Evolutionary conservation across 2,329 filamentous ascomycete species (phyloP), one percentile per base, ranked within the genome.

Genomic region (Orbilia oligospora): DNA sequence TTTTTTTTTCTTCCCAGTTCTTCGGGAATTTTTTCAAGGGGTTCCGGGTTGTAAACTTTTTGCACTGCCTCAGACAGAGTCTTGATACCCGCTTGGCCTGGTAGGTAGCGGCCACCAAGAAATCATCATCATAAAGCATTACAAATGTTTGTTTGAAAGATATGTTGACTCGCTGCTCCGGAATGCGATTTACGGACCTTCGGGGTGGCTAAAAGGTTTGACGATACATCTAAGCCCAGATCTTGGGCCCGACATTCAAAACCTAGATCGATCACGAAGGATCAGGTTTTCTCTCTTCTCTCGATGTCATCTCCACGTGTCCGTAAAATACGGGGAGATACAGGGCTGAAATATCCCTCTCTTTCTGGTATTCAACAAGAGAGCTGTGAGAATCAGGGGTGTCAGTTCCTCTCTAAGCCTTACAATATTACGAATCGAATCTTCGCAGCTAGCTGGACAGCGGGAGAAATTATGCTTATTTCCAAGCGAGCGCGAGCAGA

Each of bases 1-100:
- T 30, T 6, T 30, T 30, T 30, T 6, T 56, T 44, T n/a, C 12
- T 46, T 58, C 51, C 56, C 49, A 58, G 38, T 36, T 51, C 22
- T 63, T 66, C 61, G 63, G 70, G 56, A 72, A 73, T 36, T 73
- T 73, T 72, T 22, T 51, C 10, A 58, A 53, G 70, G 63, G 49
- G 65, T 44, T 68, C 48, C 65, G 33, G 67, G 56, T 64, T 53
- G 44, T 27, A 44, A 12, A 38, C 30, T 30, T 46, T 30, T 44
- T 51, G 65, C 71, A 76, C 71, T 65, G 71, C 71, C 71, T 44
- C 65, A 24, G 53, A 67, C 55, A 27, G n/a, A 36, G 30, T 41
- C 56, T 61, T 61, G 56, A 61, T 61, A 14, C 66, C 55, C 27
- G 49, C 71, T 76, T 76, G 64, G 71, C 71, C 63, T 24, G 8